Evolutionary conservation across 768 basidiomycete genomes (phyloP).

Genomic region (Boletus edulis): DNA sequence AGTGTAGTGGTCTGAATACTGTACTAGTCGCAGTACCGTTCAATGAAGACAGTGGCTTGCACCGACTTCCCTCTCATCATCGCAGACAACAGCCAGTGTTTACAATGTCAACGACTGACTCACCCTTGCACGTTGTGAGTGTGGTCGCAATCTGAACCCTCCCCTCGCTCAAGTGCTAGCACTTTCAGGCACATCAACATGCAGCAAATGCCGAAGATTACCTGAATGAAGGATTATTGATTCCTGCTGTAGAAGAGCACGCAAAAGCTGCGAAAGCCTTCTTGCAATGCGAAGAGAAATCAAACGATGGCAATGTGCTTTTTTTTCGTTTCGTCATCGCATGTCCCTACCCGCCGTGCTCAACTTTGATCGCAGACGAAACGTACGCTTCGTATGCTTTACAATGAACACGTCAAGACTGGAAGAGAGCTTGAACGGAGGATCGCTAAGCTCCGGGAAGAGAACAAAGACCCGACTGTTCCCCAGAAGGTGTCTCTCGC

Average conservation of each 20-base stretch:
- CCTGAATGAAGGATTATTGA: conserved; percentile 60
- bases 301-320: conserved; percentile 68
- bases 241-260: conserved; percentile 74
- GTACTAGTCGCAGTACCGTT: not conserved
- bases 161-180: conserved; percentile 1
- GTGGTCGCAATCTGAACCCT: not conserved
- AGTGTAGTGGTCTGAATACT: too few relatives aligned
- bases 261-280: conserved; percentile 76
- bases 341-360: not conserved
- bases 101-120: conserved; percentile 38
- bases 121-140: conserved; percentile 53
- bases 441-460: conserved; percentile 68
- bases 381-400: conserved; percentile 70
- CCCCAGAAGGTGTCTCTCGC: conserved; percentile 54
- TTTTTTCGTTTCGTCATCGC: not conserved
- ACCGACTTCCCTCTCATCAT: too few relatives aligned
- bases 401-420: conserved; percentile 70
- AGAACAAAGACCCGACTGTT: conserved; percentile 72
- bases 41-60: not conserved
- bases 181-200: conserved; percentile 74
- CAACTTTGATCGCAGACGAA: conserved; percentile 52
- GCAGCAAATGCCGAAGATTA: conserved; percentile 79
- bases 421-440: conserved; percentile 69
- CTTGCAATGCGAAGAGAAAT: conserved; percentile 67
- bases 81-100: too few relatives aligned